These are phyloP conservation scores for Phlyctochytrium bullatum DNA, from an alignment of 192 early-diverging fungal genomes.

Conservation along the genomic window DNA sequence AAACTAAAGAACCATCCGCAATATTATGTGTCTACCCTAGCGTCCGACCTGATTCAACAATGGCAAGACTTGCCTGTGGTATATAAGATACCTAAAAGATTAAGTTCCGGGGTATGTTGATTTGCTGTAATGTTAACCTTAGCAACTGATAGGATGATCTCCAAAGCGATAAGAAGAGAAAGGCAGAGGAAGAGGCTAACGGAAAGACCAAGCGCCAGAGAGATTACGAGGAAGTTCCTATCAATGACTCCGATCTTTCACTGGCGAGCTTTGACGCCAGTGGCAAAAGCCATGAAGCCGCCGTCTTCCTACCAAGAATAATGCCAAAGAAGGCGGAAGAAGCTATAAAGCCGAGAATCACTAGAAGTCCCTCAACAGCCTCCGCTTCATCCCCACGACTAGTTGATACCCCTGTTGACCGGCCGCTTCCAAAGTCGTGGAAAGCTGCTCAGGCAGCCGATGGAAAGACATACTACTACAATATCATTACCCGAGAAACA, in stretches of 20 bases:
- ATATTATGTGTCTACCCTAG: conserved; percentile 41
- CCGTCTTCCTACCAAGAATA: neutral
- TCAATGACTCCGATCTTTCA: neutral
- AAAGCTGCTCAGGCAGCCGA: conserved; percentile 22
- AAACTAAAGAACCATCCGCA: conserved; percentile 49
- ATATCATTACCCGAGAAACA: conserved; percentile 9
- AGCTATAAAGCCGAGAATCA: no score
- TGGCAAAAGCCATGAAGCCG: neutral
- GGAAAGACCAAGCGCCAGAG: conserved; percentile 7
- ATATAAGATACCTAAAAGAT: conserved; percentile 52
- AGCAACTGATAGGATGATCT: conserved; percentile 3
- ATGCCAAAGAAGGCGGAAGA: conserved; percentile 8
- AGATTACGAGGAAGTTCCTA: neutral
- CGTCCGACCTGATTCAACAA: conserved; percentile 40
- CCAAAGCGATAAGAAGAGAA: neutral
- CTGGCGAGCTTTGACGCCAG: neutral
- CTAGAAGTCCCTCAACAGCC: no score
- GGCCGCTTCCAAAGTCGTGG: conserved; percentile 36
- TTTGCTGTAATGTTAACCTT: conserved; percentile 14
- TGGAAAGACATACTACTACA: conserved; percentile 39
- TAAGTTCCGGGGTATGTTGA: conserved; percentile 1
- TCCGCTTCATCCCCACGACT: no score
- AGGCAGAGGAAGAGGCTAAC: conserved; percentile 1
- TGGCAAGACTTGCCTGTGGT: conserved; percentile 36
- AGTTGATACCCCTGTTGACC: no score